Percentiles rank a stretch among this genome's conserved stretches.
phyloP scores from a whole-genome alignment of 169 alveolate genomes.

The Cardiosporidium cionae region DNA sequence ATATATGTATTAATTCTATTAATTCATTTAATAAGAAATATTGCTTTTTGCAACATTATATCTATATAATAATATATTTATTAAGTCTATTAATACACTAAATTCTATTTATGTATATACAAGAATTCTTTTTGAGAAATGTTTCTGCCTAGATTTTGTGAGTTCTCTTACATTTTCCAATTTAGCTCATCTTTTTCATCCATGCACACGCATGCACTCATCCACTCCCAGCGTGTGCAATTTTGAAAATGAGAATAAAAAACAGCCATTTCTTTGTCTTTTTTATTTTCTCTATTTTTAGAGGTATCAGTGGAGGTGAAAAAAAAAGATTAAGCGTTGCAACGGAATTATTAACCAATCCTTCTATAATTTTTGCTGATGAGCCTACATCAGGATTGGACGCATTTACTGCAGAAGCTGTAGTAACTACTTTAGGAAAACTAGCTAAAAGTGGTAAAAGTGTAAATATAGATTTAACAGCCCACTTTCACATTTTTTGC shows the following conservation, averaged over 20 bases:
- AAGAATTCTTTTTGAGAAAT: background rate
- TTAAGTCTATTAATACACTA: too few species aligned
- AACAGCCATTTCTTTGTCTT: too few species aligned
- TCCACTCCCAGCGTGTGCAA: too few species aligned
- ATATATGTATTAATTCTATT: too few species aligned
- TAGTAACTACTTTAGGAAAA: slow-evolving; percentile 11
- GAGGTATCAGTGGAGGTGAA: slow-evolving; percentile 76
- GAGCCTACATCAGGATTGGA: slow-evolving; percentile 67
- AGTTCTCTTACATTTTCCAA: background rate
- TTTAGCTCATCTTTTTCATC: background rate
- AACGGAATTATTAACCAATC: slow-evolving; percentile 57
- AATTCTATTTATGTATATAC: too few species aligned
- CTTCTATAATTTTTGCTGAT: slow-evolving; percentile 60
- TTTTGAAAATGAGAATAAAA: too few species aligned
- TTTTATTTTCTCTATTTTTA: background rate
- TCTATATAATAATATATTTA: too few species aligned
- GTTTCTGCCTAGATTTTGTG: background rate
- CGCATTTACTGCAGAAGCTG: slow-evolving; percentile 32
- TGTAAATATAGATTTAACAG: background rate
- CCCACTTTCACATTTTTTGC: too few species aligned
- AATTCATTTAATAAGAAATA: too few species aligned
- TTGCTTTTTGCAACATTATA: too few species aligned
- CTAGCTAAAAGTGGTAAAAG: slow-evolving; percentile 31
- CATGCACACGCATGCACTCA: too few species aligned
- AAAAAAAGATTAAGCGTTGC: slow-evolving; percentile 60